phyloP scores from a whole-genome alignment of 2,329 filamentous ascomycete genomes.

The Fusarium dlaminii region DNA sequence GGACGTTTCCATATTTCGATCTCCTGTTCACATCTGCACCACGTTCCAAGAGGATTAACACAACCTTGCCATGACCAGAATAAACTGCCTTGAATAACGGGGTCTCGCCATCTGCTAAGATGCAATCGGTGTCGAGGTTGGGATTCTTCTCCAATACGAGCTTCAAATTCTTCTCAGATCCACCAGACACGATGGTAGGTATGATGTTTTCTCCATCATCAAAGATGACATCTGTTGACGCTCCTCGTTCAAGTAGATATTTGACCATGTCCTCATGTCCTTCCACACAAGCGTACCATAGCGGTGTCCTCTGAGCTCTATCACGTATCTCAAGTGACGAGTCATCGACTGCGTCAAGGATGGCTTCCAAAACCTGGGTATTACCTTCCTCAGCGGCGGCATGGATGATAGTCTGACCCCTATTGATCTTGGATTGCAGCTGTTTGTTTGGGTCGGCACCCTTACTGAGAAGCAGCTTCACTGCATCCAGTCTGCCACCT shows the following conservation, averaged over 20 bases:
- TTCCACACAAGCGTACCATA: conserved; percentile 23
- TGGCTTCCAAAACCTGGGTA: conserved; percentile 14
- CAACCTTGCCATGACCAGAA: conserved; percentile 1
- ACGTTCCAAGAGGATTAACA: conserved; percentile 12
- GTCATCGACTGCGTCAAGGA: conserved; percentile 1
- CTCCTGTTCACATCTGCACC: conserved; percentile 26
- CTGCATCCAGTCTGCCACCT: conserved; percentile 9
- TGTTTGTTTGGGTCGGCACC: conserved; percentile 22
- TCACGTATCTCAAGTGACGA: conserved; percentile 21
- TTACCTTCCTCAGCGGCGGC: conserved; percentile 24
- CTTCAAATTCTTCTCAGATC: conserved; percentile 20
- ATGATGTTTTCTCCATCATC: conserved; percentile 20
- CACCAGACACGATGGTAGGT: conserved; percentile 10
- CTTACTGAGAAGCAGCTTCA: conserved; percentile 16
- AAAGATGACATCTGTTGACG: conserved; percentile 7
- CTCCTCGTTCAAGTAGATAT: conserved; percentile 23
- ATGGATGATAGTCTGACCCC: conserved; percentile 21
- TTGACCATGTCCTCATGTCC: conserved; percentile 26
- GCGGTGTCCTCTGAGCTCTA: conserved; percentile 10
- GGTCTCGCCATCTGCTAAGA: conserved; percentile 3
- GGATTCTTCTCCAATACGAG: conserved; percentile 23
- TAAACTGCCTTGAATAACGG: conserved; percentile 21
- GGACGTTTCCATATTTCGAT: conserved; percentile 6
- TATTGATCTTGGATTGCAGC: conserved; percentile 16
- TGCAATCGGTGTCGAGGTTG: conserved; percentile 17